Evolutionary conservation across 305 asterid species (phyloP).

Genomic region (Rubia occidens): DNA sequence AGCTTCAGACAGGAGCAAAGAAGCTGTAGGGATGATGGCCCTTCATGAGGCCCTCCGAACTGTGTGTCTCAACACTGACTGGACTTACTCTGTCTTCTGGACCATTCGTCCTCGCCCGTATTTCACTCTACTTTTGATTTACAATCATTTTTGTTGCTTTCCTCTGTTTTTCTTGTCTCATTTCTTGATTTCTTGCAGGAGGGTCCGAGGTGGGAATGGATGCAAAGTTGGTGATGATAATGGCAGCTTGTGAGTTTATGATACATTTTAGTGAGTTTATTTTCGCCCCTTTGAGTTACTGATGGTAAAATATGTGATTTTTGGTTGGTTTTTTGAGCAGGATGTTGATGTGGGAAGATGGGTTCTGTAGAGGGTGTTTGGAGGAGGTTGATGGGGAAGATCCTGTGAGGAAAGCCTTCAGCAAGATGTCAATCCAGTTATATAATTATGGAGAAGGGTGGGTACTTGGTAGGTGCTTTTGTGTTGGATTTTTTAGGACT

Average conservation of each 20-base stretch:
- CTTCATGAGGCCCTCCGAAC: constrained; percentile 96
- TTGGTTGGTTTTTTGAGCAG: constrained; percentile 32
- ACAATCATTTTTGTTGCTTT: not conserved
- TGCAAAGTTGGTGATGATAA: constrained; percentile 97
- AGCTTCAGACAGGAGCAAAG: constrained; percentile 93
- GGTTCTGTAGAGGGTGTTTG: constrained; percentile 83
- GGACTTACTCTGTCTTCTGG: constrained; percentile 99
- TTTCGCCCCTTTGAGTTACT: not conserved
- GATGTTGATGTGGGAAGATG: constrained; percentile 99
- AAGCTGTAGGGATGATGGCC: constrained; percentile 99
- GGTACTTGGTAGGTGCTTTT: constrained; percentile 97
- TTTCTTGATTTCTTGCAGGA: constrained; percentile 38
- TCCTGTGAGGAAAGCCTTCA: constrained; percentile 88
- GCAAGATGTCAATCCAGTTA: constrained; percentile 98
- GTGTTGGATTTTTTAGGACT: constrained; percentile 28
- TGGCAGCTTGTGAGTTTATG: constrained; percentile 86
- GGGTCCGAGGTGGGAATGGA: constrained; percentile 91
- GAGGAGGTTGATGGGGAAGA: constrained; percentile 90
- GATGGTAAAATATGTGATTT: constrained; percentile 12
- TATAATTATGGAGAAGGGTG: constrained; percentile 99
- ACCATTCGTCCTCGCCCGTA: constrained; percentile 99
- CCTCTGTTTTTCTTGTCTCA: not conserved
- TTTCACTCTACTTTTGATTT: constrained; percentile 13
- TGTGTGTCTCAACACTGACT: constrained; percentile 91
- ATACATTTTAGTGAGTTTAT: not conserved